Percentiles rank a stretch among this genome's conserved stretches.
phyloP scores from a whole-genome alignment of 139 green algal genomes.

The Tetradesmus obliquus region DNA sequence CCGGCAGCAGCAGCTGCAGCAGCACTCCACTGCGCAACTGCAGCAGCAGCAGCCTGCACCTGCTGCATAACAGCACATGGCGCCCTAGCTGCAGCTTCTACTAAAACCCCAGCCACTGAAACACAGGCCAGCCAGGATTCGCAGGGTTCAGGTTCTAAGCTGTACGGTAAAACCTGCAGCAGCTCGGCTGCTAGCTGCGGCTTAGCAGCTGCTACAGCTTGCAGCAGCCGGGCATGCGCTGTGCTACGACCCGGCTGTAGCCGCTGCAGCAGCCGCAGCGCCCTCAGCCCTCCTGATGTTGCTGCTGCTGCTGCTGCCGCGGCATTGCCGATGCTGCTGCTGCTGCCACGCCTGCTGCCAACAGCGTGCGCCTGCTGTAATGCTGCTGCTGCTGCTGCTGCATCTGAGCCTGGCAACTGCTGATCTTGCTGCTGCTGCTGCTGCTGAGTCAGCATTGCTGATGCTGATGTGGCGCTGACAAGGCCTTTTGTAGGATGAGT shows the following conservation, averaged over 20 bases:
- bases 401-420: background rate
- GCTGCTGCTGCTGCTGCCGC: constrained; percentile 23
- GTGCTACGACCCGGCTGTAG: constrained; percentile 46
- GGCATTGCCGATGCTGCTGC: background rate
- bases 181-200: constrained; percentile 66
- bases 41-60: background rate
- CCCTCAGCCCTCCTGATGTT: constrained; percentile 26
- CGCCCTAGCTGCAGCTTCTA: constrained; percentile 15
- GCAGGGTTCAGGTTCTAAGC: constrained; percentile 63
- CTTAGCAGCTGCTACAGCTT: constrained; percentile 29
- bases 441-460: background rate
- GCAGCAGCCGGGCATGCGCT: constrained; percentile 58
- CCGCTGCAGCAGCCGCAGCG: constrained; percentile 56
- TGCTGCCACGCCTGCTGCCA: constrained; percentile 4
- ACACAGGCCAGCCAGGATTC: background rate
- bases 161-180: constrained; percentile 63
- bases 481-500: constrained; percentile 68
- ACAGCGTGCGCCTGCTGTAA: constrained; percentile 21
- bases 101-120: background rate
- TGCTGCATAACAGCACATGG: constrained; percentile 36
- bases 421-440: background rate
- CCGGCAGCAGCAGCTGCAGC: background rate
- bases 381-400: constrained; percentile 4
- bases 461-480: background rate
- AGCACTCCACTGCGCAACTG: background rate